Percentiles rank a stretch among this genome's conserved stretches.
phyloP scores from a whole-genome alignment of 2,329 filamentous ascomycete species.

The Paradendryphiella salina region DNA sequence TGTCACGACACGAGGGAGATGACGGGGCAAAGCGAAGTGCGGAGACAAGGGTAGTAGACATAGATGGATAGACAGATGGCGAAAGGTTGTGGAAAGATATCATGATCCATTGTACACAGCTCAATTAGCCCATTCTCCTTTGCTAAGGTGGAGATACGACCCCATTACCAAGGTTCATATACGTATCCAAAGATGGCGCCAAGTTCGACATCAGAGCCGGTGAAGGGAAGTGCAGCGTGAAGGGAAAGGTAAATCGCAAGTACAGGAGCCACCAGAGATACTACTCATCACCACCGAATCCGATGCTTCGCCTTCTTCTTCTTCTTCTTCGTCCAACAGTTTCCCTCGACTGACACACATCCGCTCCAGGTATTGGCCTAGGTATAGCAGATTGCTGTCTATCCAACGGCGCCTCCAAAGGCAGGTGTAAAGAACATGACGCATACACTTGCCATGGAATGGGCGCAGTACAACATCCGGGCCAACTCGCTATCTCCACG shows the following conservation, averaged over 20 bases:
- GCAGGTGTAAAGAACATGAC: conserved; percentile 52
- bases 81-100: too few species aligned
- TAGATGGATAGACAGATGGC: neutral
- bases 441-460: conserved; percentile 49
- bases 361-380: conserved; percentile 48
- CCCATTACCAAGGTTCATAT: neutral
- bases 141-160: too few species aligned
- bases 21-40: neutral
- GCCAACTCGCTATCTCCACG: conserved; percentile 47
- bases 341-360: neutral
- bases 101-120: too few species aligned
- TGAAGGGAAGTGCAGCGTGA: conserved; percentile 33
- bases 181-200: conserved; percentile 19
- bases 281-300: too few species aligned
- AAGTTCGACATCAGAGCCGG: conserved; percentile 17
- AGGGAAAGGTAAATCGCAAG: conserved; percentile 36
- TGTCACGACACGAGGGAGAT: conserved; percentile 2
- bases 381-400: conserved; percentile 55
- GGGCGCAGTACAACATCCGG: conserved; percentile 46
- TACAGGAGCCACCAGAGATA: conserved; percentile 38
- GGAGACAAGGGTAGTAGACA: neutral
- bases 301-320: neutral
- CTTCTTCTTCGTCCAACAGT: neutral
- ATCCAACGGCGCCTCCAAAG: conserved; percentile 52
- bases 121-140: neutral